Base-by-base conservation (phyloP, 2,329 filamentous ascomycete genomes). In the Phyllosticta ampelicida region DNA sequence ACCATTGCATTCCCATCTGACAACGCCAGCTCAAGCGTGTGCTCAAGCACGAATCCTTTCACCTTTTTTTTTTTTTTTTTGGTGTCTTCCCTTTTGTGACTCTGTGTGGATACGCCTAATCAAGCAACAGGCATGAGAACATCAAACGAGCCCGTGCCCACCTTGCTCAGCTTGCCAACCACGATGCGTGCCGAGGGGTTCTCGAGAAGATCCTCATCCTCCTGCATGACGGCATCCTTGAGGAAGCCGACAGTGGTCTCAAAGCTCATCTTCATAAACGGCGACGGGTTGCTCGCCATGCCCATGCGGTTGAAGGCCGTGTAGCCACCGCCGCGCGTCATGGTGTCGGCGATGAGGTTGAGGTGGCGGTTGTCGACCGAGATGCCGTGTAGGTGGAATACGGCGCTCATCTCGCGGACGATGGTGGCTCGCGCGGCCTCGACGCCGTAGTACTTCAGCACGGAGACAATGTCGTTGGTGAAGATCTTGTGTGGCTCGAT, bases 221-320 rank as follows among this genome's bases (percentile, higher is more conserved):
- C 86, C 67, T 95, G 90, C 60, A 95, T 77, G 23, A 96, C 86
- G 1, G 94, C 91, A 69, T 97, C 94, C 72, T 88, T 91, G 67
- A 99, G 79, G 78, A 96, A 96, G 0, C 87, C 86, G 48, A 97
- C 82, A 2, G 94, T 99, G 3, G 94, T 99, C 80, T 99, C 94
- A 75, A 97, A 99, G 72, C 89, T 95, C 92, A 97, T 97, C 80
- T 97, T 97, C 74, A 94, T 92, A 65, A 99, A 92, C 0, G 94
- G 90, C 64, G 86, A 91, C 26, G 92, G 86, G 67, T 89, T 91
- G 63, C 88, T 85, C 68, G 84, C 85, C 61, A 99, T 78, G 1
- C 92, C 94, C 69, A 89, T 95, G 53, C 94, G 87, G 74, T 89
- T 96, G 76, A 99, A 99, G 0, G 94, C 86, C 53, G 85, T 87